Percentiles rank a stretch among this genome's conserved stretches.
Evolutionary conservation across 148 eudicot species (phyloP).

Genomic region (Cornus suecica): DNA sequence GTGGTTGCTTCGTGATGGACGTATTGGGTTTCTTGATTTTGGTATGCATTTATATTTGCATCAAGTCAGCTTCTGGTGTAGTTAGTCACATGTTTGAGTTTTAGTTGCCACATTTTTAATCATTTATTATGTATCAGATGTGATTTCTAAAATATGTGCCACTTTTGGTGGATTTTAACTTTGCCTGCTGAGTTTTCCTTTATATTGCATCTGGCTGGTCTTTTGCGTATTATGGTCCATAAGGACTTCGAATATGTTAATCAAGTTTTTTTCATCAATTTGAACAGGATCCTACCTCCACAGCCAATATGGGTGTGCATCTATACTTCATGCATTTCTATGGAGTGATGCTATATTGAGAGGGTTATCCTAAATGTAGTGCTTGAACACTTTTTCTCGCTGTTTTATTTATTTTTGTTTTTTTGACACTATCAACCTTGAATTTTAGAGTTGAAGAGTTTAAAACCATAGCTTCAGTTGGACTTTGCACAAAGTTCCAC

Average conservation of each 20-base stretch:
- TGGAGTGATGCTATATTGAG: background rate
- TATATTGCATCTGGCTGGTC: background rate
- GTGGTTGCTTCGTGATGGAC: constrained; percentile 93
- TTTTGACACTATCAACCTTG: background rate
- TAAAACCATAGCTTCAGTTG: background rate
- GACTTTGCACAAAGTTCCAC: background rate
- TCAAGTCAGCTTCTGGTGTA: background rate
- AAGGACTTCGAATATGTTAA: background rate
- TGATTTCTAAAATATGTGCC: background rate
- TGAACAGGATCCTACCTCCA: background rate
- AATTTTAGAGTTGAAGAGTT: background rate
- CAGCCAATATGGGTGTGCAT: background rate
- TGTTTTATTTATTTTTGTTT: background rate
- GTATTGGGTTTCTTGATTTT: constrained; percentile 95
- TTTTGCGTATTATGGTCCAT: background rate
- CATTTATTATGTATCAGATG: background rate
- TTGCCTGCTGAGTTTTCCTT: background rate
- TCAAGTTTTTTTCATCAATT: background rate
- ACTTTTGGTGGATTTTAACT: too few species aligned
- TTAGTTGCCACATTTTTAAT: background rate
- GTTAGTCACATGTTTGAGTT: background rate
- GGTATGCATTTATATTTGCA: constrained; percentile 43
- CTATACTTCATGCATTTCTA: background rate
- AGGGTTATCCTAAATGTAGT: background rate
- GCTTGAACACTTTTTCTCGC: background rate